Base-by-base conservation (phyloP, 2,329 filamentous ascomycete genomes). In the Balansia obtecta region DNA sequence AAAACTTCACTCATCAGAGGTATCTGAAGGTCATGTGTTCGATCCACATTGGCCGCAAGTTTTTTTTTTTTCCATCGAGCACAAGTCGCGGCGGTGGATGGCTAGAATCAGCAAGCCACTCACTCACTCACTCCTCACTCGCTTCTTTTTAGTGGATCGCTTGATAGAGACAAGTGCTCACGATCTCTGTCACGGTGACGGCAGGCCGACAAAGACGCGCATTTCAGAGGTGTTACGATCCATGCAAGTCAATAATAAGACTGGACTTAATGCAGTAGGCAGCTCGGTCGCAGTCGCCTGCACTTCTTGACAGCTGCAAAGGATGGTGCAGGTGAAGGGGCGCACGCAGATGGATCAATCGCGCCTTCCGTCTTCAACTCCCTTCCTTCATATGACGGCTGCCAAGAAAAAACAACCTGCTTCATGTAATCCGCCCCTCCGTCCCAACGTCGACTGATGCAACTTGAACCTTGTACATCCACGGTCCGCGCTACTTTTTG, bases 21-120 rank as follows among this genome's bases (percentile, higher is more conserved):
- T 58, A 59, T 59, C 57, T 60, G 57, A 60, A 60, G 58, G 58
- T 60, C 58, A 57, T 60, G 58, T 60, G 58, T 60, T 60, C 58
- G 58, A 60, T 57, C 57, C 58, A 60, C 58, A 60, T 57, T 59
- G 58, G 54, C 56, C 57, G 57, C 58, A 60, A 30, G 15, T 42
- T 41, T 32, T 34, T 27, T 43, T 44, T 22, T 16, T n/a, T n/a
- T n/a, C n/a, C n/a, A n/a, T n/a, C n/a, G n/a, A n/a, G n/a, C n/a
- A n/a, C n/a, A n/a, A n/a, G n/a, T n/a, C n/a, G n/a, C n/a, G n/a
- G n/a, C n/a, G n/a, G n/a, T n/a, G n/a, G n/a, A n/a, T n/a, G n/a
- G n/a, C n/a, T n/a, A n/a, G n/a, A n/a, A n/a, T n/a, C n/a, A n/a
- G n/a, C n/a, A n/a, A n/a, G n/a, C n/a, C n/a, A n/a, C n/a, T n/a